These are phyloP conservation scores for Vickermania ingenoplastis DNA, from an alignment of 208 protist species.

Conservation along the genomic window DNA sequence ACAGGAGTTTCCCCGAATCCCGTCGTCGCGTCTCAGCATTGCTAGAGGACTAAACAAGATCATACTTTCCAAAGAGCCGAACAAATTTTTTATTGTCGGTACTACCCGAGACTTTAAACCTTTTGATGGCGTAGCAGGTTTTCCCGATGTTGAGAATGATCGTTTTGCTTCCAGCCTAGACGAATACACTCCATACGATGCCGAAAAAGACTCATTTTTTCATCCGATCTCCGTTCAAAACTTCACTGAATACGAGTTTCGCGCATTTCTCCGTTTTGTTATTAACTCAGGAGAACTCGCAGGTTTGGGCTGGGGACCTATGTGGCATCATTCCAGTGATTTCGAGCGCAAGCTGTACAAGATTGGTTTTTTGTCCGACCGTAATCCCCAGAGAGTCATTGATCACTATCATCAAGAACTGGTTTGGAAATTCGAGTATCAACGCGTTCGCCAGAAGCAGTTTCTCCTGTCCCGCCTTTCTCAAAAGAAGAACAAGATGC, in stretches of 20 bases:
- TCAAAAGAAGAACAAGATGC: slow-evolving; percentile 18
- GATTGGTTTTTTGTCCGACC: slow-evolving; percentile 83
- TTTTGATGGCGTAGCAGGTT: slow-evolving; percentile 82
- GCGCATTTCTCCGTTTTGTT: slow-evolving; percentile 75
- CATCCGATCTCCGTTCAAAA: slow-evolving; percentile 79
- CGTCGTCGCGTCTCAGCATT: slow-evolving; percentile 79
- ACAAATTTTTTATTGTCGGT: slow-evolving; percentile 88
- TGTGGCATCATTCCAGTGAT: slow-evolving; percentile 86
- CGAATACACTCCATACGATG: slow-evolving; percentile 84
- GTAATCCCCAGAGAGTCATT: slow-evolving; percentile 84
- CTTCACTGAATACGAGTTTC: slow-evolving; percentile 88
- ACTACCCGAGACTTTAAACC: slow-evolving; percentile 87
- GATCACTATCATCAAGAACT: slow-evolving; percentile 90
- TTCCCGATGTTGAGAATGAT: slow-evolving; percentile 76
- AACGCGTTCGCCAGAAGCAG: slow-evolving; percentile 85
- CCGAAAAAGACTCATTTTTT: slow-evolving; percentile 85
- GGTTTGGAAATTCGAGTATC: slow-evolving; percentile 86
- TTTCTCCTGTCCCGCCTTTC: slow-evolving; percentile 67
- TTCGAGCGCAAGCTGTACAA: slow-evolving; percentile 91
- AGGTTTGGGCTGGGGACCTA: slow-evolving; percentile 86
- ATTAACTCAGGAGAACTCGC: slow-evolving; percentile 87
- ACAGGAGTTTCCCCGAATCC: slow-evolving; percentile 84
- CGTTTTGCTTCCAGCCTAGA: slow-evolving; percentile 68
- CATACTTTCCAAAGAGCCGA: slow-evolving; percentile 73
- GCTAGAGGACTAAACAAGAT: slow-evolving; percentile 85